Base-by-base conservation (phyloP, 345 rosid species). In the Hypericum androsaemum region DNA sequence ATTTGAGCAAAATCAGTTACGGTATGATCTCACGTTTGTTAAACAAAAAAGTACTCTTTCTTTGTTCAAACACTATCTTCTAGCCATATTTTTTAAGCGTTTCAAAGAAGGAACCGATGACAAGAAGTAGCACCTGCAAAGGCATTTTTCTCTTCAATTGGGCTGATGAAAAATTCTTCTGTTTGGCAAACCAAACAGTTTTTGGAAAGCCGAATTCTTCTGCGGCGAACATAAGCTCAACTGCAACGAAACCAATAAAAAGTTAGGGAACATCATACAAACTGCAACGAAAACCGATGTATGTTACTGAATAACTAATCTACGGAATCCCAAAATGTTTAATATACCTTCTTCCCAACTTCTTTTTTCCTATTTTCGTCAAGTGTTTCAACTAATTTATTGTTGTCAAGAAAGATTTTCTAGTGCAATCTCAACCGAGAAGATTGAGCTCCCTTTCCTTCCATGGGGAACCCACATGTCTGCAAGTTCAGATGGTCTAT, bases 361-460 rank as follows among this genome's bases (percentile, higher is more conserved):
- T 87, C 98, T 72, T 81, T 90, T 64, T 81, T n/a, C n/a, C 98
- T 74, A 82, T 83, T 66, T 78, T 80, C 95, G 59, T 69, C 84
- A 43, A 87, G 71, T 36, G 86, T 83, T 64, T 80, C 84, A 54
- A 71, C 84, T 50, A 95, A 92, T 8, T 80, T 80, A 52, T 74
- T 80, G 59, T 84, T 90, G 68, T 89, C 90, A 56, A 86, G 65
- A 58, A 86, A 84, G 52, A 86, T 82, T 66, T 89, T 76, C 69
- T 80, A 60, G 48, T 71, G 95, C 60, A 90, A 62, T 70, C 87
- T 87, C 0, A 96, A 82, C 53, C 80, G 89, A 59, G 80, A 81
- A 58, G 96, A 80, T 70, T 72, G 86, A 56, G 92, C 92, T 54
- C 78, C 88, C 77, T 84, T 78, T 51, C 96, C 95, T 59, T 80